Base-by-base conservation (phyloP, 495 filamentous ascomycete genomes). In the Aspergillus sparsus region DNA sequence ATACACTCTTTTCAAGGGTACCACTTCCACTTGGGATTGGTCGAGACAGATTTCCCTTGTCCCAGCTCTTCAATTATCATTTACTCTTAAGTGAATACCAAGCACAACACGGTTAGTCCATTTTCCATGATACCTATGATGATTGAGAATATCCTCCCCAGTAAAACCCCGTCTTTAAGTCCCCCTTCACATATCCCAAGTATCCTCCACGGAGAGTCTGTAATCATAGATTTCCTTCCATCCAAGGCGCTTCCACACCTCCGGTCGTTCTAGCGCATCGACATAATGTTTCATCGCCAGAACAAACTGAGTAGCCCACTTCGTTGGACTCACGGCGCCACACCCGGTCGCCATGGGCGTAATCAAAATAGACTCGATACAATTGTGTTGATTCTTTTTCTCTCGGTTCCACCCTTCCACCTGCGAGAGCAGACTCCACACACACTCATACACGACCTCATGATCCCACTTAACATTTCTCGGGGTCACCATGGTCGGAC, bases 391-490 rank as follows among this genome's bases (percentile, higher is more conserved):
- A 34, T 39, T 42, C 32, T n/a, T 42, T 35, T 35, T 10, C 3
- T 21, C 53, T 32, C 71, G 68, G 66, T 83, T 83, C 60, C 73
- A 71, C 9, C 74, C 70, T 53, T 81, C 77, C 21, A 82, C 57
- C 56, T 74, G 66, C 64, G 71, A 75, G 42, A 83, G 39, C 61
- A 83, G 57, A 62, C 76, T 77, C 81, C 81, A 82, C 1, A 78
- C 63, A 68, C 81, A 80, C 64, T 82, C 74, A 58, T 80, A 82
- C 16, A 82, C 76, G n/a, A 83, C 69, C 66, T 82, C 81, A 3
- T 77, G 74, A 61, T 83, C 76, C 80, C 81, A 83, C 15, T 15
- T 44, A 18, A 71, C 76, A 53, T 68, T 42, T 4, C 63, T 37
- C 0, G 79, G 80, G 13, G 73, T 63, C 31, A 75, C 62, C 80